phyloP scores from a whole-genome alignment of 306 rosid species.

The Hylodesmum podocarpum region DNA sequence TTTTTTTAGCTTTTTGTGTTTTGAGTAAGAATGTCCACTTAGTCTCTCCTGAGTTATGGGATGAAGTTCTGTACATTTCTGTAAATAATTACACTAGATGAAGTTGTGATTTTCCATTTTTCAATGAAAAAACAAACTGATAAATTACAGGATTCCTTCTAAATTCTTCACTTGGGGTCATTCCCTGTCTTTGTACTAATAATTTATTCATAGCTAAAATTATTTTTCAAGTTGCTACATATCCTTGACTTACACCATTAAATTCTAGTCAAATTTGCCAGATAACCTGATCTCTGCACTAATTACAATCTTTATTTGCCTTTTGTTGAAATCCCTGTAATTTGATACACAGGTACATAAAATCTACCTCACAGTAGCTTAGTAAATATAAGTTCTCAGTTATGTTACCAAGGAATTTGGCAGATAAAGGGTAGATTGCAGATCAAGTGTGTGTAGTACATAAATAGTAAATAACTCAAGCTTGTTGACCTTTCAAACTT shows the following conservation, averaged over 20 bases:
- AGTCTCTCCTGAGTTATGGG: background rate
- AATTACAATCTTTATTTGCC: background rate
- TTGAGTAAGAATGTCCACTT: background rate
- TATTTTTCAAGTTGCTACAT: background rate
- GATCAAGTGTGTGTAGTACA: background rate
- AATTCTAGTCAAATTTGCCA: background rate
- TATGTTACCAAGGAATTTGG: background rate
- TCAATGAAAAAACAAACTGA: background rate
- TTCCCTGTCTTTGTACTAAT: background rate
- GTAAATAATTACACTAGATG: background rate
- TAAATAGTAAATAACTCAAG: background rate
- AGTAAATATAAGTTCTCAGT: background rate
- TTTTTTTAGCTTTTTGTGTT: no score
- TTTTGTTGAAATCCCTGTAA: background rate
- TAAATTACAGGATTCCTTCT: background rate
- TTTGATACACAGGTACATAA: background rate
- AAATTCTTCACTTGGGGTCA: background rate
- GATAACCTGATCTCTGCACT: background rate
- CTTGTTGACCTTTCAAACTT: background rate
- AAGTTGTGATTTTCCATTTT: background rate
- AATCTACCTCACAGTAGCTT: background rate
- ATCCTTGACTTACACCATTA: background rate
- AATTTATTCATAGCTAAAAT: background rate
- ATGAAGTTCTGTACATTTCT: background rate
- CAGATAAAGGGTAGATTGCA: background rate